Base-by-base conservation (phyloP, 2,329 filamentous ascomycete genomes). In the Plectosphaerella cucumerina region DNA sequence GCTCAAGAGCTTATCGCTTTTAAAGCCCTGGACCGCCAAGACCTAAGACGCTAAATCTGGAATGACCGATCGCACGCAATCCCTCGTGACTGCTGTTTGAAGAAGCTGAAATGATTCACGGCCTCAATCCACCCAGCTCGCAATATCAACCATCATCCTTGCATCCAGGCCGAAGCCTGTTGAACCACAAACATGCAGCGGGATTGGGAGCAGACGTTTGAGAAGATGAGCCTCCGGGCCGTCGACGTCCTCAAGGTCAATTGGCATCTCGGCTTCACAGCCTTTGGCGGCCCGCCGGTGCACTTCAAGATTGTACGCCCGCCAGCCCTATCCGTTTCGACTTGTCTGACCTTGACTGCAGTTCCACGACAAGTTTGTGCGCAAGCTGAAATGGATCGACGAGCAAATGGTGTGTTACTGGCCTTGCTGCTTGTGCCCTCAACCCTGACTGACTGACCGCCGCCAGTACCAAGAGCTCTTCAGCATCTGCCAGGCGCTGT, bases 381-480 rank as follows among this genome's bases (percentile, higher is more conserved):
- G 75, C 1, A 77, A 79, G 44, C 64, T 76, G 37, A 64, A 71
- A 60, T 90, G 86, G 86, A 76, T 89, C 22, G 83, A 88, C 63
- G 84, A 89, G 49, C 82, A 87, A 58, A 77, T 83, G 51, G 83
- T 85, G 63, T 56, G 58, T 41, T 10, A 4, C 14, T 11, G 3
- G 42, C n/a, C 12, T 9, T 15, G 21, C 26, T 6, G 9, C 15
- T 45, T 22, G 22, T 23, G 9, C 23, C 9, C 20, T 31, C 12
- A 37, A 37, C 9, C 14, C 18, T 12, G n/a, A n/a, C 10, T 12
- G 18, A 18, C 17, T 42, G n/a, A 42, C 39, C 6, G 4, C 8
- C 6, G 17, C n/a, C 44, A 86, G 82, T 89, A 85, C 65, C 83
- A 87, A 63, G 86, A 90, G 60, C 74, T 90, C 0, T 90, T 90